Evolutionary conservation across 2,329 filamentous ascomycete genomes (phyloP).

Genomic region (Fusarium acutatum): DNA sequence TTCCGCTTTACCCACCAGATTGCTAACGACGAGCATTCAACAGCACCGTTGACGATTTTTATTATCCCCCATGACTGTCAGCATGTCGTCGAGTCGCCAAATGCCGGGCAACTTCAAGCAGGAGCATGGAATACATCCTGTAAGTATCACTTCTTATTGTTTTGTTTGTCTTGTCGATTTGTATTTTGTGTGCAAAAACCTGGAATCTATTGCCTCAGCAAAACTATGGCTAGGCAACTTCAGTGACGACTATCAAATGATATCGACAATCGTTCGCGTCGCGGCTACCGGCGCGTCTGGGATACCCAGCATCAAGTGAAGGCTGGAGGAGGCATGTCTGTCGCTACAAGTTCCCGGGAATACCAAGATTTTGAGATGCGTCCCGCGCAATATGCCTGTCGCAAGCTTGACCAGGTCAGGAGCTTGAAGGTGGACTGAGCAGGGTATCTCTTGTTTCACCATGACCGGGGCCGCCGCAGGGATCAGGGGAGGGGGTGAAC

Average conservation of each 20-base stretch:
- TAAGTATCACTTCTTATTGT: slow-evolving; percentile 37
- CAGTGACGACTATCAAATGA: neutral
- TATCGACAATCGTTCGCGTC: slow-evolving; percentile 9
- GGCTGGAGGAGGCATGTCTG: slow-evolving; percentile 6
- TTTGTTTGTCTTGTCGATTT: neutral
- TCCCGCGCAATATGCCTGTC: slow-evolving; percentile 45
- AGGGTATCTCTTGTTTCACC: slow-evolving; percentile 64
- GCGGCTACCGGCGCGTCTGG: slow-evolving; percentile 26
- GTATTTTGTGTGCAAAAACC: neutral
- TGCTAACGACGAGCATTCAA: slow-evolving; percentile 29
- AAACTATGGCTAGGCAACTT: neutral
- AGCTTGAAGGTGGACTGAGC: slow-evolving; percentile 54
- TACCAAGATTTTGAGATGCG: slow-evolving; percentile 28
- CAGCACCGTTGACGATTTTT: slow-evolving; percentile 21
- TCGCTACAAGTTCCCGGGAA: slow-evolving; percentile 29
- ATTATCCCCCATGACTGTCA: slow-evolving; percentile 37
- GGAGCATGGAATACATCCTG: slow-evolving; percentile 40
- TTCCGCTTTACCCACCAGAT: slow-evolving; percentile 8
- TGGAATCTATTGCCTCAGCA: neutral
- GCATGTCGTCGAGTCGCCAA: slow-evolving; percentile 44
- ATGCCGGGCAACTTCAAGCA: slow-evolving; percentile 44
- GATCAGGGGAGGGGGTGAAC: slow-evolving; percentile 35
- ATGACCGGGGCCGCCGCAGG: slow-evolving; percentile 50
- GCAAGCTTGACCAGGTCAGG: slow-evolving; percentile 56
- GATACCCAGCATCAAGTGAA: slow-evolving; percentile 34